A percentile compares a stretch with the other conserved stretches of the same genome.
These are phyloP conservation scores for Mortierella sp. DNA, from an alignment of 371 early-diverging fungal species.

Conservation along the genomic window DNA sequence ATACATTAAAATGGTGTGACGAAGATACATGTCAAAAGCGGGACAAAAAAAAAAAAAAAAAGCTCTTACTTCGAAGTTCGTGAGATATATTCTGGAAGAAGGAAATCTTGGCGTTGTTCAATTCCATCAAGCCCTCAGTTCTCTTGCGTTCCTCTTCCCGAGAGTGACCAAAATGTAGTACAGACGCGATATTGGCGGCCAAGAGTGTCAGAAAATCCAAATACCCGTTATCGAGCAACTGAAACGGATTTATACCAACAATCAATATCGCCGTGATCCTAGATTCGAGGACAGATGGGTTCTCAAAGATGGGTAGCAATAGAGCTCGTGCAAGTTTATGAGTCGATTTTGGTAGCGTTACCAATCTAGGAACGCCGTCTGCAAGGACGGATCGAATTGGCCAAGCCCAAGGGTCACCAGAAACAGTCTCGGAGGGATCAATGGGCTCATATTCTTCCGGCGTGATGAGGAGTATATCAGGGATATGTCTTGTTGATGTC, in stretches of 20 bases:
- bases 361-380: conserved; percentile 36
- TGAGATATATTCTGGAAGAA: conserved; percentile 59
- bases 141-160: conserved; percentile 59
- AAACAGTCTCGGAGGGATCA: conserved; percentile 20
- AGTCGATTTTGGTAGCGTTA: conserved; percentile 45
- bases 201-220: conserved; percentile 55
- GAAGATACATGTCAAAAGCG: conserved; percentile 4
- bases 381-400: conserved; percentile 46
- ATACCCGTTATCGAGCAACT: conserved; percentile 51
- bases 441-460: conserved; percentile 51
- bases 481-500: conserved; percentile 47
- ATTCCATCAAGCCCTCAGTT: conserved; percentile 51
- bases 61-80: conserved; percentile 50
- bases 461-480: conserved; percentile 52
- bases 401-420: conserved; percentile 53
- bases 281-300: conserved; percentile 33
- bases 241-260: conserved; percentile 51
- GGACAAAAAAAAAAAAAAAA: not conserved
- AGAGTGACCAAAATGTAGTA: conserved; percentile 45
- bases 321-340: conserved; percentile 51
- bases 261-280: conserved; percentile 49
- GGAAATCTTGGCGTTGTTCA: conserved; percentile 58
- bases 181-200: conserved; percentile 44
- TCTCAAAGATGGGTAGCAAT: conserved; percentile 49
- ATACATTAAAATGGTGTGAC: too few species aligned